Percentiles rank a stretch among this genome's conserved stretches.
Evolutionary conservation across 2,329 filamentous ascomycete species (phyloP).

Genomic region (Pseudocercospora crystallina): DNA sequence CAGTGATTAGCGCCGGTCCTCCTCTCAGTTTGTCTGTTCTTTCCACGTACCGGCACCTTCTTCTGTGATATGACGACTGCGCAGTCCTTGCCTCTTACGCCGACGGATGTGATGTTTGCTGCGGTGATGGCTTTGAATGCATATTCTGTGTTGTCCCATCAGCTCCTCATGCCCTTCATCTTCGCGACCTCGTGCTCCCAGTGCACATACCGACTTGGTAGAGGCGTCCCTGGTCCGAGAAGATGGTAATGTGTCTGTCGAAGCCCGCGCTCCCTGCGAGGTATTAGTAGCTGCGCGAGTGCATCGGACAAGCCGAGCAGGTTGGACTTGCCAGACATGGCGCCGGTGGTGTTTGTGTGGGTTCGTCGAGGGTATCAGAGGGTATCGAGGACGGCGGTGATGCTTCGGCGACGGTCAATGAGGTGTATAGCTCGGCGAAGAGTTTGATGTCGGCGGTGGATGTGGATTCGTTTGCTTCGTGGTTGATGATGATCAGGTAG

Average conservation of each 20-base stretch:
- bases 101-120: conserved; percentile 97
- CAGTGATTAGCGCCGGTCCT: conserved; percentile 17
- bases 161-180: conserved; percentile 13
- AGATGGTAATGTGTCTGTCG: conserved; percentile 99
- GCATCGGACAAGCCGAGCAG: too few relatives aligned
- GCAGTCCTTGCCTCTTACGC: conserved; percentile 93
- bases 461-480: not conserved
- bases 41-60: conserved; percentile 85
- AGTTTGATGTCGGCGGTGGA: not conserved
- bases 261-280: conserved; percentile 79
- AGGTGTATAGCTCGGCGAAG: not conserved
- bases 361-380: not conserved
- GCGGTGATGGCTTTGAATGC: conserved; percentile 99
- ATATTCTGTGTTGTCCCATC: conserved; percentile 70
- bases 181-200: not conserved
- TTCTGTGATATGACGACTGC: conserved; percentile 98
- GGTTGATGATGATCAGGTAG: not conserved
- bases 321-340: conserved; percentile 32
- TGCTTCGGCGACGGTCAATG: conserved; percentile 1
- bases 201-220: conserved; percentile 93
- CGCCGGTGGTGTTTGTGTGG: conserved; percentile 16
- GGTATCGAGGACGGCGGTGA: not conserved
- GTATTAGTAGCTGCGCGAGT: conserved; percentile 20
- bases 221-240: conserved; percentile 95
- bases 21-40: not conserved